Evolutionary conservation across 139 green algal genomes (phyloP).

Genomic region (Pseudopediastrum boryanum): DNA sequence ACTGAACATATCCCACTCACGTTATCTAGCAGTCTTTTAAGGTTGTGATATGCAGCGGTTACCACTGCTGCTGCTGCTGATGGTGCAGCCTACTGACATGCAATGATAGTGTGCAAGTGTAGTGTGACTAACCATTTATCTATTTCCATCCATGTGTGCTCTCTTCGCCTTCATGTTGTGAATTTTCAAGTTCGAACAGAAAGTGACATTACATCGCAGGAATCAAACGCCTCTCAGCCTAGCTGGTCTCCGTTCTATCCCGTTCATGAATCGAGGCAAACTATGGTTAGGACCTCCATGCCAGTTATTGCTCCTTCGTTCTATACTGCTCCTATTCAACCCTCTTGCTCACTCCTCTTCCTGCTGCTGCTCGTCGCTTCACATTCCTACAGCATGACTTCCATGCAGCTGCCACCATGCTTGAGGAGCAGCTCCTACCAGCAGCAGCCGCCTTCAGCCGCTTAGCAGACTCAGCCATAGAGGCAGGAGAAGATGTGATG

Average conservation of each 20-base stretch:
- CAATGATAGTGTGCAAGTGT: too few relatives aligned
- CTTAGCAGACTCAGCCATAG: slow-evolving; percentile 10
- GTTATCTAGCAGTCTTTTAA: too few relatives aligned
- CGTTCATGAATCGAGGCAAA: too few relatives aligned
- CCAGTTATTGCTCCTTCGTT: neutral
- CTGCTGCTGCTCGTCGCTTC: neutral
- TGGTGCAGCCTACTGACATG: too few relatives aligned
- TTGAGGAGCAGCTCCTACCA: slow-evolving; percentile 14
- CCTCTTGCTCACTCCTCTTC: neutral
- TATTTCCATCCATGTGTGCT: too few relatives aligned
- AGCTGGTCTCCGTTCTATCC: neutral
- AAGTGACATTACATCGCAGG: neutral
- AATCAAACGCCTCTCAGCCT: neutral
- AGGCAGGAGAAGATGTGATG: slow-evolving; percentile 36
- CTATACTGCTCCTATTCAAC: neutral
- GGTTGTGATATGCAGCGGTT: too few relatives aligned
- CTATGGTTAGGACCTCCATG: too few relatives aligned
- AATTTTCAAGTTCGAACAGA: neutral
- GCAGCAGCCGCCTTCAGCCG: slow-evolving; percentile 1
- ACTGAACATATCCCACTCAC: too few relatives aligned
- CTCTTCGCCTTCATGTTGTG: neutral
- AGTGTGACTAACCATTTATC: too few relatives aligned
- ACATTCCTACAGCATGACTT: slow-evolving; percentile 24
- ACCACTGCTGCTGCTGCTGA: too few relatives aligned
- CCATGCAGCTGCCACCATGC: neutral